Conservation (phyloP, 1,284 basidiomycete species). For the Tilletia caries region DNA sequence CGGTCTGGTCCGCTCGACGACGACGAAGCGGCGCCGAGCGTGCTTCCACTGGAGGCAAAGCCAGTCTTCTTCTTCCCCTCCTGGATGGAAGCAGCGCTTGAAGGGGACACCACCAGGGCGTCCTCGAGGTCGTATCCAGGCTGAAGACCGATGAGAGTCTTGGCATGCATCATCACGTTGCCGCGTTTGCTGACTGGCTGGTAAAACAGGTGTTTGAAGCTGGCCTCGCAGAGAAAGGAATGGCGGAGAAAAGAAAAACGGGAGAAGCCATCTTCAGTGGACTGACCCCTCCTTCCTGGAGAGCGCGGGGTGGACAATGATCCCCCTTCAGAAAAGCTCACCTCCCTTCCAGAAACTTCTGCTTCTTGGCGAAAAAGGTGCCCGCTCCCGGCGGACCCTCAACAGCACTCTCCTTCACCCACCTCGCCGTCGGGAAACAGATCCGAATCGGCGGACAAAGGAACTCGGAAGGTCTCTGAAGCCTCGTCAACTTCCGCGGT, state of each 20-base stretch:
- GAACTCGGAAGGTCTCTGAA: not conserved
- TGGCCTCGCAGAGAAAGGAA: not conserved
- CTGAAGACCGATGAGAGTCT: slow-evolving; percentile 36
- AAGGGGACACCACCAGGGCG: slow-evolving; percentile 17
- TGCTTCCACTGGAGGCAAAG: slow-evolving; percentile 11
- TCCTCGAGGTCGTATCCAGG: slow-evolving; percentile 21
- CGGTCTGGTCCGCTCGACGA: too few species aligned
- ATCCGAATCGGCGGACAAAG: slow-evolving; percentile 35
- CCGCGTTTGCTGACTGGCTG: slow-evolving; percentile 39
- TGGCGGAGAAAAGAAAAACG: too few species aligned
- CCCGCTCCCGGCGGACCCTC: slow-evolving; percentile 35
- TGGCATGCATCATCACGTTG: slow-evolving; percentile 50
- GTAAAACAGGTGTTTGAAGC: slow-evolving; percentile 27
- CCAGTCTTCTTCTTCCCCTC: not conserved
- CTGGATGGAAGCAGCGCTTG: too few species aligned
- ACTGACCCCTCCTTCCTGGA: too few species aligned
- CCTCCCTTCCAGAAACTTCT: slow-evolving; percentile 21
- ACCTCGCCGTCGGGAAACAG: slow-evolving; percentile 41
- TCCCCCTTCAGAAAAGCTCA: not conserved
- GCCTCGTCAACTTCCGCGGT: not conserved
- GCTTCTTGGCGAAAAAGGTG: slow-evolving; percentile 47
- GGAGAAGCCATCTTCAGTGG: not conserved
- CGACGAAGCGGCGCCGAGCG: too few species aligned
- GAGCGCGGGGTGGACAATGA: too few species aligned
- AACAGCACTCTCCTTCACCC: slow-evolving; percentile 29